Conservation (phyloP, 2,329 filamentous ascomycete genomes). For the Davidsoniella neocaledoniae region DNA sequence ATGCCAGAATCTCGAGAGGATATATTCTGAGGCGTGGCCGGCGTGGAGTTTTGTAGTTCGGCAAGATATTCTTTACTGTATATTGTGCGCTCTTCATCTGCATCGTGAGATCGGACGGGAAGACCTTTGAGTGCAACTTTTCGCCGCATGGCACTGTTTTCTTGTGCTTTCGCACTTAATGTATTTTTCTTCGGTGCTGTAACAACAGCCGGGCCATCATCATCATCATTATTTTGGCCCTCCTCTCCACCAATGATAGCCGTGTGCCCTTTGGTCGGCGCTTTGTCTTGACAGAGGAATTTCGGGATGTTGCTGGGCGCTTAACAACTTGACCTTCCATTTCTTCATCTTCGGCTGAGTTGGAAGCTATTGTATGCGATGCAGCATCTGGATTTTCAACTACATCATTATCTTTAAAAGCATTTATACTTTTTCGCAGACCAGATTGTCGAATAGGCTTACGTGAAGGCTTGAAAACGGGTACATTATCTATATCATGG, state of each 20-base stretch:
- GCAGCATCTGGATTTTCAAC: conserved; percentile 21
- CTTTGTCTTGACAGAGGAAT: conserved; percentile 41
- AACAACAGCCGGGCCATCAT: conserved; percentile 35
- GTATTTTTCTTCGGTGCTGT: conserved; percentile 47
- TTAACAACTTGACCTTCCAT: conserved; percentile 29
- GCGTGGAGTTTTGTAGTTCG: conserved; percentile 72
- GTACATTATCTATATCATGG: background rate
- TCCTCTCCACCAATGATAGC: conserved; percentile 51
- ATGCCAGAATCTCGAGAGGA: conserved; percentile 24
- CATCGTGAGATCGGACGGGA: conserved; percentile 38
- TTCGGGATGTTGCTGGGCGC: conserved; percentile 30
- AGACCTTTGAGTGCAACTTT: conserved; percentile 30
- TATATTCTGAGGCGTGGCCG: conserved; percentile 57
- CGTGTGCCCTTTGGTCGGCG: conserved; percentile 49
- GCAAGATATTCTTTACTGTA: conserved; percentile 80
- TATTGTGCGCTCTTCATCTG: conserved; percentile 52
- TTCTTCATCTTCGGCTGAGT: no score
- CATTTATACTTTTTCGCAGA: conserved; percentile 32
- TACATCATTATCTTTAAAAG: conserved; percentile 21
- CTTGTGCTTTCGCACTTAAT: conserved; percentile 45
- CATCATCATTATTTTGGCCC: conserved; percentile 30
- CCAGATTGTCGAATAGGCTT: conserved; percentile 42
- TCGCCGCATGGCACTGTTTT: conserved; percentile 48
- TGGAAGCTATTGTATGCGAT: no score
- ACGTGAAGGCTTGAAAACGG: conserved; percentile 24